These are phyloP conservation scores for Globisporangium nunn DNA, from an alignment of 352 stramenopile species.

Conservation along the genomic window DNA sequence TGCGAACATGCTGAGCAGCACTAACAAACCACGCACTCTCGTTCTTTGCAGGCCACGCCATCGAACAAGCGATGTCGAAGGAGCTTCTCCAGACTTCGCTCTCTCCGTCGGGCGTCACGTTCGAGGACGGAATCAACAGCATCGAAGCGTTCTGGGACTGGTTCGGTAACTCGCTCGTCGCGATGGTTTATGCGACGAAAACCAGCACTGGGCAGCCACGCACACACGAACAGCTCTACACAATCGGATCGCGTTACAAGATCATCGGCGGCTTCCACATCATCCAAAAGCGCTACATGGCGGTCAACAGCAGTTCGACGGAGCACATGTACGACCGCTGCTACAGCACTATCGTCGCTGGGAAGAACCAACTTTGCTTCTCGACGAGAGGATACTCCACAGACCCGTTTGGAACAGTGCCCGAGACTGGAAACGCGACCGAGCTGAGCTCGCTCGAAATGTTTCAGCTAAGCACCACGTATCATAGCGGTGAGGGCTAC, in stretches of 20 bases:
- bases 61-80: constrained; percentile 41
- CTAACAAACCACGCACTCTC: too few relatives aligned
- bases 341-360: constrained; percentile 33
- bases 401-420: constrained; percentile 28
- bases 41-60: background rate
- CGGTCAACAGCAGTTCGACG: constrained; percentile 36
- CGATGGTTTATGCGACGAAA: constrained; percentile 28
- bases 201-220: constrained; percentile 18
- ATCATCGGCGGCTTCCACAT: constrained; percentile 66
- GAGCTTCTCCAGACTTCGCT: constrained; percentile 34
- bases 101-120: constrained; percentile 30
- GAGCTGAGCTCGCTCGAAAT: constrained; percentile 36
- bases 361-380: constrained; percentile 37
- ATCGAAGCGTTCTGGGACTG: constrained; percentile 49
- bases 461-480: constrained; percentile 40
- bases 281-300: constrained; percentile 38
- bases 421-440: constrained; percentile 11
- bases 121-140: constrained; percentile 28
- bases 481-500: constrained; percentile 26
- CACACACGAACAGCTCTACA: constrained; percentile 30
- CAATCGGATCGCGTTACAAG: constrained; percentile 43
- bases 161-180: constrained; percentile 48
- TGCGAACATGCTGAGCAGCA: too few relatives aligned
- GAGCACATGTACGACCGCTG: constrained; percentile 33
- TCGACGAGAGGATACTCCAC: constrained; percentile 26